phyloP scores from a whole-genome alignment of 139 green algal species.

The Bryopsis sp. region DNA sequence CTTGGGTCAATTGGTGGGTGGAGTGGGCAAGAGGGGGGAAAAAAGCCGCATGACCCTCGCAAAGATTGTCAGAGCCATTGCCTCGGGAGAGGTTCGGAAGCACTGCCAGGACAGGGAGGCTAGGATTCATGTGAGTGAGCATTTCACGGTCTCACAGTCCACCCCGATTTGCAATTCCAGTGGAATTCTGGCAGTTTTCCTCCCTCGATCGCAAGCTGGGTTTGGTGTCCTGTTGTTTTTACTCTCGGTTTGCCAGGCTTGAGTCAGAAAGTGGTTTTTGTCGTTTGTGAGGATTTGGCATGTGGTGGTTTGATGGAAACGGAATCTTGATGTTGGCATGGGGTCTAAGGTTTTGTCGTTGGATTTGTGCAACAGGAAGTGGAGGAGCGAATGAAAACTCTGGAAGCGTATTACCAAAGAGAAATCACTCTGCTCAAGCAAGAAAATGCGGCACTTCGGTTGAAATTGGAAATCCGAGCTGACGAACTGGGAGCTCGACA shows the following conservation, averaged over 20 bases:
- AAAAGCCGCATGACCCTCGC: slow-evolving; percentile 62
- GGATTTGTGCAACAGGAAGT: too few relatives aligned
- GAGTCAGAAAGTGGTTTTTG: too few relatives aligned
- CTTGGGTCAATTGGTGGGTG: slow-evolving; percentile 61
- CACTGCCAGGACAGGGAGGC: slow-evolving; percentile 49
- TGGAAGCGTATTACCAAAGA: slow-evolving; percentile 22
- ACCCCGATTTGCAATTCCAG: slow-evolving; percentile 6
- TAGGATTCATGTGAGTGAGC: too few relatives aligned
- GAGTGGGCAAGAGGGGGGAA: slow-evolving; percentile 50
- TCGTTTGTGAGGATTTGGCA: too few relatives aligned
- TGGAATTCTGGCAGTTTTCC: too few relatives aligned
- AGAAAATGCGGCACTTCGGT: slow-evolving; percentile 20
- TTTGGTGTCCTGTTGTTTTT: too few relatives aligned
- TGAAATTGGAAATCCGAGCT: not conserved
- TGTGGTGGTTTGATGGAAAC: too few relatives aligned
- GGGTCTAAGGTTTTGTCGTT: too few relatives aligned
- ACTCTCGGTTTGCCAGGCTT: too few relatives aligned
- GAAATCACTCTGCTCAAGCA: slow-evolving; percentile 26
- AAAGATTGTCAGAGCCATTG: slow-evolving; percentile 74
- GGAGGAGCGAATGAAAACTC: slow-evolving; percentile 19
- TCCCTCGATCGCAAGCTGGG: too few relatives aligned
- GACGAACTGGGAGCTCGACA: not conserved
- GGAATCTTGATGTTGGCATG: too few relatives aligned
- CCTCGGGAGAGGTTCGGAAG: slow-evolving; percentile 47
- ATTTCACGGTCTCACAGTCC: too few relatives aligned